phyloP scores from a whole-genome alignment of 345 rosid genomes.

The Hevea brasiliensis region DNA sequence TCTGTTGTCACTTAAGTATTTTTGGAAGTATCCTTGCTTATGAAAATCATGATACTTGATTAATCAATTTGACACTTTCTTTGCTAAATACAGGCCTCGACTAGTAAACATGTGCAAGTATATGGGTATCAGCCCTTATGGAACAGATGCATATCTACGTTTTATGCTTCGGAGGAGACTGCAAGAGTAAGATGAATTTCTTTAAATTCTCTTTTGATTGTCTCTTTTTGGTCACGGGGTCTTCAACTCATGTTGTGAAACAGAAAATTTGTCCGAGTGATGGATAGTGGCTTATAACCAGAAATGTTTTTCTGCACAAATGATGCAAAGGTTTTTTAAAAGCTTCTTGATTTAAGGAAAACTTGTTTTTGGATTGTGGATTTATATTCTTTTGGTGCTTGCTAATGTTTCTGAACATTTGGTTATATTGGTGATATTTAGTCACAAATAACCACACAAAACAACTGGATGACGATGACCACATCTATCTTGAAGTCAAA shows the following conservation, averaged over 20 bases:
- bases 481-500: neutral
- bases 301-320: neutral
- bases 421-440: neutral
- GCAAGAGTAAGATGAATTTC: constrained; percentile 61
- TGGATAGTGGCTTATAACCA: neutral
- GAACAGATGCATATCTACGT: constrained; percentile 93
- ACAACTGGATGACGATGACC: neutral
- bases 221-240: neutral
- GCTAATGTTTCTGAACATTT: neutral
- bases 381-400: neutral
- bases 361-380: neutral
- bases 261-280: neutral
- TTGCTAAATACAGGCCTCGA: constrained; percentile 68
- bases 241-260: neutral
- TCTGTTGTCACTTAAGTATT: constrained; percentile 10
- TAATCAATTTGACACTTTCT: neutral
- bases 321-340: neutral
- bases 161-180: constrained; percentile 89
- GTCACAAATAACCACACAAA: neutral
- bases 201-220: constrained; percentile 2
- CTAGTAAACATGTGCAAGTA: constrained; percentile 96
- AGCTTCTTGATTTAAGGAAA: neutral
- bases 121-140: constrained; percentile 94
- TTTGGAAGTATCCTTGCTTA: neutral
- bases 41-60: neutral